Evolutionary conservation across 163 green algal species (phyloP).

Genomic region (Trebouxiophyceae sp.): DNA sequence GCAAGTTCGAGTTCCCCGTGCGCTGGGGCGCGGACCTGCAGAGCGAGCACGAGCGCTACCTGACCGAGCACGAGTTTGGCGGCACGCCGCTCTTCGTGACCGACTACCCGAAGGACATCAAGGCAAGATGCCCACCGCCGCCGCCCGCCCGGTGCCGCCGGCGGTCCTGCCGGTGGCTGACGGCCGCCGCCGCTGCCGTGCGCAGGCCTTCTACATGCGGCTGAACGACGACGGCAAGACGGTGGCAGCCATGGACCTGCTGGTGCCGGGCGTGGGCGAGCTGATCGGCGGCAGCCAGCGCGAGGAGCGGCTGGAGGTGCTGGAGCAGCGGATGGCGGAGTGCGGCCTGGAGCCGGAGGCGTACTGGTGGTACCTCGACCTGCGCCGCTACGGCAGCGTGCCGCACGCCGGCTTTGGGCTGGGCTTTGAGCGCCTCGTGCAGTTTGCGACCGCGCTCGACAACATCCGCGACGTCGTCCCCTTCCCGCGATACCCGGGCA

Average conservation of each 20-base stretch:
- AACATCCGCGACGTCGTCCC: constrained; percentile 95
- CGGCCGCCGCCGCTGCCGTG: too few species aligned
- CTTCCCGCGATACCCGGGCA: constrained; percentile 87
- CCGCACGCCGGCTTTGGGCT: constrained; percentile 89
- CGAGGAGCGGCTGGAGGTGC: constrained; percentile 83
- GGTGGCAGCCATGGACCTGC: constrained; percentile 92
- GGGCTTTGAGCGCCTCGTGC: constrained; percentile 96
- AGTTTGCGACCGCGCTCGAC: constrained; percentile 91
- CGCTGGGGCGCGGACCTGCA: constrained; percentile 86
- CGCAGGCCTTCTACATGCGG: constrained; percentile 91
- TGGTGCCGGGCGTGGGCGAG: constrained; percentile 92
- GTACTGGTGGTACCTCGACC: constrained; percentile 92
- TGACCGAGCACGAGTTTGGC: constrained; percentile 84
- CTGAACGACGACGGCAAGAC: constrained; percentile 88
- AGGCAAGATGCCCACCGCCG: constrained; percentile 27
- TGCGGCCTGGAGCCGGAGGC: constrained; percentile 56
- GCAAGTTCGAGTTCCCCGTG: constrained; percentile 73
- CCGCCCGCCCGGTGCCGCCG: not conserved
- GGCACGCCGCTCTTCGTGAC: constrained; percentile 92
- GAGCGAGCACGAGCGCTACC: constrained; percentile 95
- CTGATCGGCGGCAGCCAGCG: constrained; percentile 94
- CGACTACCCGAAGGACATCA: constrained; percentile 97
- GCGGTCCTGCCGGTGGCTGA: not conserved
- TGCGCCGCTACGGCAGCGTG: constrained; percentile 72
- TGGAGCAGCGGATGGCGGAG: constrained; percentile 58